Evolutionary conservation across 2,329 filamentous ascomycete genomes (phyloP).

Genomic region (Hypomyces perniciosus): DNA sequence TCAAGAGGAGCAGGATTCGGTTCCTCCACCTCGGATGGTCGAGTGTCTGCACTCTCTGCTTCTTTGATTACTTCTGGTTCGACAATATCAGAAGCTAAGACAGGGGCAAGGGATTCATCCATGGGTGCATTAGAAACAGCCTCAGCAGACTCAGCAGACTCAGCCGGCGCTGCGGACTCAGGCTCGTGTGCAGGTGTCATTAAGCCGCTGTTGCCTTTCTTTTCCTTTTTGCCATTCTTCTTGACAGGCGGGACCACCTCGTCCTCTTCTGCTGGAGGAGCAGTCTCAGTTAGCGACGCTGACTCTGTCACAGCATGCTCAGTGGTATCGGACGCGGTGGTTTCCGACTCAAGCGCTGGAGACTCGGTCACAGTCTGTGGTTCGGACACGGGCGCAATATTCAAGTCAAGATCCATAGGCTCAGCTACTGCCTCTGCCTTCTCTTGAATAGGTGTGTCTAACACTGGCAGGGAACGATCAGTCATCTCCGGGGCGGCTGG

Average conservation of each 20-base stretch:
- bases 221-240: conserved; percentile 35
- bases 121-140: background rate
- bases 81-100: background rate
- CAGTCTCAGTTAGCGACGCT: conserved; percentile 4
- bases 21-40: background rate
- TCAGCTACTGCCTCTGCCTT: background rate
- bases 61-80: background rate
- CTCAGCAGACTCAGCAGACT: background rate
- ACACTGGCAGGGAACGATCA: background rate
- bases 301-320: background rate
- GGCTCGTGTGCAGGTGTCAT: conserved; percentile 2
- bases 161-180: background rate
- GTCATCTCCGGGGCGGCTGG: background rate
- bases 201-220: conserved; percentile 18
- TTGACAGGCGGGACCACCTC: conserved; percentile 14
- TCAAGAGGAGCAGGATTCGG: background rate
- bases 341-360: background rate
- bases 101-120: background rate
- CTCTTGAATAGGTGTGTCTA: background rate
- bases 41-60: background rate
- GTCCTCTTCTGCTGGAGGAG: conserved; percentile 9
- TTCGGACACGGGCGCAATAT: background rate
- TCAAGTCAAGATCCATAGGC: background rate
- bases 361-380: background rate
- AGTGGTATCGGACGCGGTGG: background rate